Percentiles rank a stretch among this genome's conserved stretches.
phyloP scores from a whole-genome alignment of 2,329 filamentous ascomycete genomes.

The Polytolypa hystricis region DNA sequence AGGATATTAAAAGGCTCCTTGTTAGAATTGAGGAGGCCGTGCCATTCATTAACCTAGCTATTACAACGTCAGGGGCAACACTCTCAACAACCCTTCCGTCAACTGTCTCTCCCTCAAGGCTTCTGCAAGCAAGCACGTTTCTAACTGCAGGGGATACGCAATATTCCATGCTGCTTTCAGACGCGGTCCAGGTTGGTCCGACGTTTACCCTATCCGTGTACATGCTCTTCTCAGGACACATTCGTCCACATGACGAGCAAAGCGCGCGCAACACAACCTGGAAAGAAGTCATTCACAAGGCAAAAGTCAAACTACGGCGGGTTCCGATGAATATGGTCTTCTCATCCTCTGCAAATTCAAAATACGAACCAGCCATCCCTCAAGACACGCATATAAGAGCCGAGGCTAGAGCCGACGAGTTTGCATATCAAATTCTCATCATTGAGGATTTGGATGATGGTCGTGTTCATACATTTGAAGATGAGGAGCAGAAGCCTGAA shows the following conservation, averaged over 20 bases:
- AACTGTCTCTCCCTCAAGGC: constrained; percentile 76
- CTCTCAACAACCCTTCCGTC: constrained; percentile 68
- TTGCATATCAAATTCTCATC: constrained; percentile 69
- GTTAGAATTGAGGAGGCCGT: constrained; percentile 79
- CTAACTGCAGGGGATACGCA: constrained; percentile 77
- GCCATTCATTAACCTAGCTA: constrained; percentile 82
- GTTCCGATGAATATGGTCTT: constrained; percentile 48
- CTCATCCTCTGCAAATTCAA: constrained; percentile 27
- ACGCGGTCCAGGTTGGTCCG: constrained; percentile 72
- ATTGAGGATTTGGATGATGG: constrained; percentile 72
- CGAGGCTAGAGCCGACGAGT: constrained; percentile 48
- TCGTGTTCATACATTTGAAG: constrained; percentile 55
- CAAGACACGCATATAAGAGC: constrained; percentile 21
- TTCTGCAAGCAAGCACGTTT: constrained; percentile 87
- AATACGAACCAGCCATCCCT: constrained; percentile 7
- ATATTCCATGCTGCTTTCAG: constrained; percentile 54
- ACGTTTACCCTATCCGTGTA: constrained; percentile 80
- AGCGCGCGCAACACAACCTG: constrained; percentile 60
- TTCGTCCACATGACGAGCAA: constrained; percentile 46
- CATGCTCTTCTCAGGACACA: constrained; percentile 84
- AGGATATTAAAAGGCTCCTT: constrained; percentile 64
- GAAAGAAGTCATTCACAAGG: constrained; percentile 96
- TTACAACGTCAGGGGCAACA: constrained; percentile 84
- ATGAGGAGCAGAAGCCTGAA: constrained; percentile 44
- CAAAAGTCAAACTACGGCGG: constrained; percentile 66